Evolutionary conservation across 108 stramenopile genomes (phyloP).

Genomic region (Conticribra weissflogii): DNA sequence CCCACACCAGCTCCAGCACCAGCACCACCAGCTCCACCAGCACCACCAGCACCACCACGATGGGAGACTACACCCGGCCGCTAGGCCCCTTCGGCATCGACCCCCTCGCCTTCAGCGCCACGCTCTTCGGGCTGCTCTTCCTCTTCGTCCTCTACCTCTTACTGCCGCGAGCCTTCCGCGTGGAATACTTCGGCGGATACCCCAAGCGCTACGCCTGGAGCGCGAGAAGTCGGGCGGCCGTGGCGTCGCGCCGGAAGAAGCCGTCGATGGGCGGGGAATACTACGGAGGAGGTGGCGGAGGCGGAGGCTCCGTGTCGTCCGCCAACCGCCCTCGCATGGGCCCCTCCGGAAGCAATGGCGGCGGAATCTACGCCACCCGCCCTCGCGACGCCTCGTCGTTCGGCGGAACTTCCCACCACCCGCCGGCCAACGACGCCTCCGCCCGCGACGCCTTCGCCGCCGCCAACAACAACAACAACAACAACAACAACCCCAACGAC

Average conservation of each 20-base stretch:
- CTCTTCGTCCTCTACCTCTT: constrained; percentile 77
- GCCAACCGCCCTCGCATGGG: neutral
- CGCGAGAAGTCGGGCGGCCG: too few relatives aligned
- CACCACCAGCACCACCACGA: neutral
- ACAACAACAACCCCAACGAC: constrained; percentile 2
- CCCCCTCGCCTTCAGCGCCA: constrained; percentile 60
- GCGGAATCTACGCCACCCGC: neutral
- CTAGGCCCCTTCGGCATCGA: constrained; percentile 68
- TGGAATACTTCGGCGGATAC: constrained; percentile 82
- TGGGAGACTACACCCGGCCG: neutral
- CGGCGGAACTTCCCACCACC: neutral
- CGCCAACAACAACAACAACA: constrained; percentile 7
- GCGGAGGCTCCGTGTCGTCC: constrained; percentile 6
- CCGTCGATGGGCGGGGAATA: constrained; percentile 23
- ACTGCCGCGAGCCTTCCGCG: constrained; percentile 70
- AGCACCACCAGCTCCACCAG: neutral
- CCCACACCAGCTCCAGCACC: neutral
- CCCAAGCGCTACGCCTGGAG: constrained; percentile 89
- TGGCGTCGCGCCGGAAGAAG: too few relatives aligned
- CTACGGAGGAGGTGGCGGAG: constrained; percentile 15
- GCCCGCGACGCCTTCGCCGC: neutral
- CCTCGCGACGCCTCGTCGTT: neutral
- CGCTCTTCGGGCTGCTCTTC: constrained; percentile 53
- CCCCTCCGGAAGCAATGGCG: neutral
- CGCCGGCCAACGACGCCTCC: too few relatives aligned